Evolutionary conservation across 2,329 filamentous ascomycete species (phyloP), one percentile per base, ranked within the genome.

Genomic region (Ophiostoma himal-ulmi): DNA sequence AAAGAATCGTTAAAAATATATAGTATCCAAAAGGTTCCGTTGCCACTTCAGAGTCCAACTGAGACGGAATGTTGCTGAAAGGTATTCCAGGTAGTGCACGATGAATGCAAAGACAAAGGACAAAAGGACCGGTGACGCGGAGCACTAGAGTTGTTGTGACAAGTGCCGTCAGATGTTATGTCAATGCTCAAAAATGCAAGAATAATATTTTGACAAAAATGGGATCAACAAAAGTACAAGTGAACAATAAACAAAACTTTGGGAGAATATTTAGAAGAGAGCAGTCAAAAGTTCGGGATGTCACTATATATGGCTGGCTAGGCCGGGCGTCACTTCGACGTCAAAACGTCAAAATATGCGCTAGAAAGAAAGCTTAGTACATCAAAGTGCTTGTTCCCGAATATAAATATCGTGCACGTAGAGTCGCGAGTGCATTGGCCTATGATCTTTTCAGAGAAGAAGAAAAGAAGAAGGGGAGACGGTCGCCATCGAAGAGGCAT

Each of bases 101-200:
- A 20, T 64, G 60, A 36, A 17, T n/a, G n/a, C 60, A n/a, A n/a
- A 37, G 60, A 37, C 30, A 64, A 64, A 64, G 60, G 17, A 37
- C 30, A 22, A 64, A 64, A 64, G 34, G 34, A 64, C 60, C 60
- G 60, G 13, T 64, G 20, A 64, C 60, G 60, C 57, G 20, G 17
- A 36, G 30, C 30, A 34, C 52, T 30, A 14, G 54, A 60, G n/a
- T 60, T 30, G 30, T 30, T 26, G 36, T 7, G 57, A 62, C 26
- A 17, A 7, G 26, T 30, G 26, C 14, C 57, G 57, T 34, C 13
- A 30, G 22, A 17, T 57, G 22, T 10, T 13, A 62, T 5, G 11
- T 26, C 26, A 34, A 34, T 14, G 26, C 57, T 36, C 11, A 34
- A 17, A 34, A 34, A 17, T 14, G 30, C n/a, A 26, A 57, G 7